phyloP scores from a whole-genome alignment of 2,329 filamentous ascomycete species.

The Diplodia scrobiculata region DNA sequence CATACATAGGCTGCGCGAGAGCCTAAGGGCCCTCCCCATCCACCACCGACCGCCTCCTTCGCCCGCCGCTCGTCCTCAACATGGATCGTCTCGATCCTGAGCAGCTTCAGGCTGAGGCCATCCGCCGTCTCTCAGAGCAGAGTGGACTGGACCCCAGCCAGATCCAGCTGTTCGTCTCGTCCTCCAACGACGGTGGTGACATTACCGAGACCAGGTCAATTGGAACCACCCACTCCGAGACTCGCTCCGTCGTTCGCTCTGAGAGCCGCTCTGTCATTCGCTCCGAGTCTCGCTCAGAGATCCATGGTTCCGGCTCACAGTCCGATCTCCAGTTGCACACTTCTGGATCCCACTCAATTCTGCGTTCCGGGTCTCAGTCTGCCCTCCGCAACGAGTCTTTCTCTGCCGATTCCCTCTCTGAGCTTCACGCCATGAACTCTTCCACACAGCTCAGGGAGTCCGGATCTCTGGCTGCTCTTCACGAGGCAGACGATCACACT shows the following conservation, averaged over 20 bases:
- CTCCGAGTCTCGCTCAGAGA: constrained; percentile 18
- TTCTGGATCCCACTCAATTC: neutral
- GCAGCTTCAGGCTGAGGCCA: constrained; percentile 22
- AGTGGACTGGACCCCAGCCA: neutral
- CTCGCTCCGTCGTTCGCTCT: constrained; percentile 16
- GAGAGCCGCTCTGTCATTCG: constrained; percentile 7
- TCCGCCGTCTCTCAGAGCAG: constrained; percentile 16
- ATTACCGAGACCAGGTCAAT: constrained; percentile 7
- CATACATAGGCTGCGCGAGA: constrained; percentile 10
- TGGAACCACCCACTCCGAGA: constrained; percentile 4
- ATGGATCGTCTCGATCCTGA: constrained; percentile 24
- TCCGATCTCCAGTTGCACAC: constrained; percentile 6
- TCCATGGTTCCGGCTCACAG: constrained; percentile 8
- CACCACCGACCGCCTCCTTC: neutral
- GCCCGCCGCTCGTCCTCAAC: constrained; percentile 4
- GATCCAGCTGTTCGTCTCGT: neutral
- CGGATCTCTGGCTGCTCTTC: constrained; percentile 10
- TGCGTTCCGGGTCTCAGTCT: constrained; percentile 10
- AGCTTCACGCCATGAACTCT: neutral
- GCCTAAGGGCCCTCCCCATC: constrained; percentile 8
- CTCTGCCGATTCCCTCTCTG: constrained; percentile 14
- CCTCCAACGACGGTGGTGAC: constrained; percentile 1
- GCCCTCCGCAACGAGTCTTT: constrained; percentile 8
- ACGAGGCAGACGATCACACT: constrained; percentile 12
- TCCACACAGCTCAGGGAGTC: constrained; percentile 7